Percentiles rank a stretch among this genome's conserved stretches.
Evolutionary conservation across 1,284 basidiomycete genomes (phyloP).

Genomic region (Exobasidium cylindrosporum): DNA sequence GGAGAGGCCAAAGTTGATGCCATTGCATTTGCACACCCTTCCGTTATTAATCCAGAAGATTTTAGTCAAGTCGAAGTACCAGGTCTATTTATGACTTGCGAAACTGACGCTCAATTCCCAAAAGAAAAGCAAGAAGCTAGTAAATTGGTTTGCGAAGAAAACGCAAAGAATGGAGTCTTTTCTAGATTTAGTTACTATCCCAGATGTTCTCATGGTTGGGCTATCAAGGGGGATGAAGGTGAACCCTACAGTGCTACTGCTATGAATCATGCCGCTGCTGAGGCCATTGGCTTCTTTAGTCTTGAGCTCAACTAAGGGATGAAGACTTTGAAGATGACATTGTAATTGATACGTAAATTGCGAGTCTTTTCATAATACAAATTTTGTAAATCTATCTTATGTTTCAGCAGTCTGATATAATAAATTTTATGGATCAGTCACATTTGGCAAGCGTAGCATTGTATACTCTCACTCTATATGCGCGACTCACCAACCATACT

Average conservation of each 20-base stretch:
- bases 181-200: slow-evolving; percentile 20
- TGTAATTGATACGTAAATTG: no score
- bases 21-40: slow-evolving; percentile 28
- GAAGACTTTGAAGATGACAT: no score
- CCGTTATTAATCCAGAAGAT: slow-evolving; percentile 20
- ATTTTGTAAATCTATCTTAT: background rate
- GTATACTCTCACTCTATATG: no score
- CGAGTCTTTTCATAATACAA: background rate
- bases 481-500: slow-evolving; percentile 13
- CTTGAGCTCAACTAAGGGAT: slow-evolving; percentile 12
- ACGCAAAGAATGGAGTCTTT: slow-evolving; percentile 16
- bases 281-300: slow-evolving; percentile 15
- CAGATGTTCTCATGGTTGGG: slow-evolving; percentile 19
- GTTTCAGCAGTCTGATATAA: no score
- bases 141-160: slow-evolving; percentile 15
- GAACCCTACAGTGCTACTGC: slow-evolving; percentile 18
- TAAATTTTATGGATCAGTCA: no score
- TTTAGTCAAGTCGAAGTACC: slow-evolving; percentile 19
- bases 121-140: slow-evolving; percentile 18
- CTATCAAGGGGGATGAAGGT: slow-evolving; percentile 20
- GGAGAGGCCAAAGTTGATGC: slow-evolving; percentile 20
- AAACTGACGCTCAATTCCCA: slow-evolving; percentile 18
- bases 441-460: no score
- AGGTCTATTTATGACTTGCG: slow-evolving; percentile 20
- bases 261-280: slow-evolving; percentile 18